These are phyloP conservation scores for Trichophyton rubrum DNA, from an alignment of 2,329 filamentous ascomycete genomes.

Conservation along the genomic window DNA sequence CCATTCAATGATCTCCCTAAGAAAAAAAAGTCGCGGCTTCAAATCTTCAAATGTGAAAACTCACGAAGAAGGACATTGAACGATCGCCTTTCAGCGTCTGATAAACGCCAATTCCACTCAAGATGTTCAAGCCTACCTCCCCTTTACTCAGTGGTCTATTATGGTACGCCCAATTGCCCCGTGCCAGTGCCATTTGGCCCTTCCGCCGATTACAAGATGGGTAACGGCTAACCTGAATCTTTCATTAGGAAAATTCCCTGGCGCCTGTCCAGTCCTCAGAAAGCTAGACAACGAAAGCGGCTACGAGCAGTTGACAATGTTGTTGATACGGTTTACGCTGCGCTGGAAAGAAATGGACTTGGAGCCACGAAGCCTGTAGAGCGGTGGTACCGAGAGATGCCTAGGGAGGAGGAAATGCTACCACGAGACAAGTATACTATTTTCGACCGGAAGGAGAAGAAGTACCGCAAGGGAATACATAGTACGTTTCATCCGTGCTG, in stretches of 20 bases:
- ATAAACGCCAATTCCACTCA: conserved; percentile 9
- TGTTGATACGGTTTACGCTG: conserved; percentile 68
- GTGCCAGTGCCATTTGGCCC: not conserved
- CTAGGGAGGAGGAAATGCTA: conserved; percentile 87
- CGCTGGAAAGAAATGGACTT: conserved; percentile 60
- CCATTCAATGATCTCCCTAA: not conserved
- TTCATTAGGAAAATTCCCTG: conserved; percentile 76
- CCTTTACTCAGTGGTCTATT: conserved; percentile 67
- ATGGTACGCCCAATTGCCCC: conserved; percentile 44
- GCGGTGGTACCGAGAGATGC: conserved; percentile 92
- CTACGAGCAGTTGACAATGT: conserved; percentile 76
- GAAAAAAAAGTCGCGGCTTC: not conserved
- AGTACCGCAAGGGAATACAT: conserved; percentile 92
- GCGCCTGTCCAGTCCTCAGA: conserved; percentile 85
- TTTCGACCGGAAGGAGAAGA: conserved; percentile 91
- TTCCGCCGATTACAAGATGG: not conserved
- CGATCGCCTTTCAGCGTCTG: conserved; percentile 7
- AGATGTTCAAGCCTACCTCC: conserved; percentile 74
- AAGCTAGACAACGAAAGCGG: conserved; percentile 70
- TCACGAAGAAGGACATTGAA: not conserved
- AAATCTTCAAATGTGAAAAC: not conserved
- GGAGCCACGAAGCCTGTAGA: conserved; percentile 64
- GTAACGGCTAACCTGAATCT: not conserved
- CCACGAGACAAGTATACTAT: conserved; percentile 96
- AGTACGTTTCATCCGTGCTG: conserved; percentile 48